Base-by-base conservation (phyloP, 1,139 yeast species). In the Chernovozyma sophiae-reginae region DNA sequence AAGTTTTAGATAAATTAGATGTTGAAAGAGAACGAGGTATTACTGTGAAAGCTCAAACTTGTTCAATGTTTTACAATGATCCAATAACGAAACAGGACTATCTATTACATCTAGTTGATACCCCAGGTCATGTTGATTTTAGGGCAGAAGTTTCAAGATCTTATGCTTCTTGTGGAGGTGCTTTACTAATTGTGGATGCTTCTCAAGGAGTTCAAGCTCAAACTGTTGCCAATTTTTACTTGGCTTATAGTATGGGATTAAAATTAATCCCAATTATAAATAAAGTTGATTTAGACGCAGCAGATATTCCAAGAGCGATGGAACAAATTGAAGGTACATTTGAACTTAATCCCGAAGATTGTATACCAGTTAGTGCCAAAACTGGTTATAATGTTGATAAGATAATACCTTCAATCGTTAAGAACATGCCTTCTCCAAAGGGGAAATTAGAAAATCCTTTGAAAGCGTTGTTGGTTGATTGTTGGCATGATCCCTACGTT, bases 81-180 rank as follows among this genome's bases (percentile, higher is more conserved):
- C 77, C 82, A 7, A 74, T 74, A 4, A 52, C 63, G 0, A 45
- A 52, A 3, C 62, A 77, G 47, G 96, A 90, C 47, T 92, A 86
- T 52, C 60, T 92, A 39, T 63, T 92, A 36, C 97, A 92, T 64
- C 66, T 92, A 32, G 97, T 92, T 33, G 98, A 92, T 58, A 92
- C 98, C 0, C 98, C 98, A 0, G 98, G 98, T 0, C 98, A 92
- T 57, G 98, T 92, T 23, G 98, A 92, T 58, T 92, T 92, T 57
- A 66, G 97, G 38, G 86, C 95, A 7, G 98, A 92, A 52, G 98
- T 92, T 0, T 81, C 95, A 2, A 64, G 97, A 46, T 85, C 96
- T 10, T 89, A 90, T 58, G 97, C 97, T 1, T 85, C 96, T 0
- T 92, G 97, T 66, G 95, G 94, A 27, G 98, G 98, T 11, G 97